phyloP scores from a whole-genome alignment of 345 rosid genomes.

The Eutrema yunnanense region DNA sequence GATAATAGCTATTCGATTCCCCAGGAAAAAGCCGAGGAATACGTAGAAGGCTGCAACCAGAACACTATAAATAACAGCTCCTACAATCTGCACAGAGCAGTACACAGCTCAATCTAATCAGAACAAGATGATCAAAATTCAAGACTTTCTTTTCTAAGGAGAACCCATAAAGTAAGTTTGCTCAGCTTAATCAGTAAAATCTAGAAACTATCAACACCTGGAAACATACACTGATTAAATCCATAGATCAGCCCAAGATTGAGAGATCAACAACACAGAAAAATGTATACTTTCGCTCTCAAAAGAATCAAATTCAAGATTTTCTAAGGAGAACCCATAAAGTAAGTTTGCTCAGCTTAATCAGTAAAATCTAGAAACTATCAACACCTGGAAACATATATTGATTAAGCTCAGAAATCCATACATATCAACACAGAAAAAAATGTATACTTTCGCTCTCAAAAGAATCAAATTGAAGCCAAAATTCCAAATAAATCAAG shows the following conservation, averaged over 20 bases:
- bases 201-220: too few relatives aligned
- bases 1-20: constrained; percentile 71
- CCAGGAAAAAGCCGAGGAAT: constrained; percentile 75
- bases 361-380: too few relatives aligned
- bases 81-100: constrained; percentile 61
- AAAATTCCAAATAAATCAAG: background rate
- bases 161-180: background rate
- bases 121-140: background rate
- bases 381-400: too few relatives aligned
- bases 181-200: background rate
- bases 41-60: constrained; percentile 65
- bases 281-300: background rate
- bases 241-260: background rate
- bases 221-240: background rate
- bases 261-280: background rate
- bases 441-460: background rate
- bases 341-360: background rate
- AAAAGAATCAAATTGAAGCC: background rate
- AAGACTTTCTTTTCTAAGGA: background rate
- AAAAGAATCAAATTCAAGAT: background rate
- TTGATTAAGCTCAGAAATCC: constrained; percentile 2
- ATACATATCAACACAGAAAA: background rate
- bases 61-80: constrained; percentile 67
- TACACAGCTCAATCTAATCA: background rate
- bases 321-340: background rate